These are phyloP conservation scores for Colletotrichum phormii DNA, from an alignment of 2,329 filamentous ascomycete genomes.

Conservation along the genomic window DNA sequence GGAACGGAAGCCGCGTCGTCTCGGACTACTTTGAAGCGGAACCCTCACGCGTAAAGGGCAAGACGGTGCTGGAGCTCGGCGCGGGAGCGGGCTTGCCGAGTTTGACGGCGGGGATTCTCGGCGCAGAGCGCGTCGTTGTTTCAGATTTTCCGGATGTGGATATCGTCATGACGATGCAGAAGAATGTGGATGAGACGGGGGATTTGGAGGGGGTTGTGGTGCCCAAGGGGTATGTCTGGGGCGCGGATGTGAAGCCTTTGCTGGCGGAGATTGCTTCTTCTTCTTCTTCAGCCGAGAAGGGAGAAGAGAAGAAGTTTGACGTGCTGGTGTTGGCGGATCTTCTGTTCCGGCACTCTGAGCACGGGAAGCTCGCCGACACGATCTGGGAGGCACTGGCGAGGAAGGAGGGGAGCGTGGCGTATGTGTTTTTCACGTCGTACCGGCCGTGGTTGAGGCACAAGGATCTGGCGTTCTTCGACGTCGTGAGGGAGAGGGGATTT, in stretches of 20 bases:
- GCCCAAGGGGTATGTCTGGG: slow-evolving; percentile 87
- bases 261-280: slow-evolving; percentile 63
- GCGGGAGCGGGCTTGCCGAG: slow-evolving; percentile 88
- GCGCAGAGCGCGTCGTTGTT: slow-evolving; percentile 78
- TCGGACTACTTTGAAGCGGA: slow-evolving; percentile 81
- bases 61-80: slow-evolving; percentile 87
- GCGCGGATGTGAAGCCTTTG: slow-evolving; percentile 70
- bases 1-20: slow-evolving; percentile 88
- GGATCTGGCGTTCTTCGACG: slow-evolving; percentile 87
- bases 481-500: slow-evolving; percentile 78
- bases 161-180: slow-evolving; percentile 81
- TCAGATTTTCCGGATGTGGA: slow-evolving; percentile 92
- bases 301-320: slow-evolving; percentile 69
- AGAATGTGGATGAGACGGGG: slow-evolving; percentile 73
- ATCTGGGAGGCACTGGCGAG: slow-evolving; percentile 75
- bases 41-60: slow-evolving; percentile 70
- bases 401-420: slow-evolving; percentile 68
- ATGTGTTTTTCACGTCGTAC: slow-evolving; percentile 96
- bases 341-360: slow-evolving; percentile 91
- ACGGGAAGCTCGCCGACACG: slow-evolving; percentile 79
- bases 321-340: slow-evolving; percentile 88
- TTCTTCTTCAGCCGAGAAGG: not conserved
- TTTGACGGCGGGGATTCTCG: slow-evolving; percentile 79
- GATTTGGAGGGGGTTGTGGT: slow-evolving; percentile 55
- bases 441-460: slow-evolving; percentile 89